Percentiles rank a stretch among this genome's conserved stretches.
These are phyloP conservation scores for Rhodotorula babjevae DNA, from an alignment of 768 basidiomycete genomes.

Conservation along the genomic window DNA sequence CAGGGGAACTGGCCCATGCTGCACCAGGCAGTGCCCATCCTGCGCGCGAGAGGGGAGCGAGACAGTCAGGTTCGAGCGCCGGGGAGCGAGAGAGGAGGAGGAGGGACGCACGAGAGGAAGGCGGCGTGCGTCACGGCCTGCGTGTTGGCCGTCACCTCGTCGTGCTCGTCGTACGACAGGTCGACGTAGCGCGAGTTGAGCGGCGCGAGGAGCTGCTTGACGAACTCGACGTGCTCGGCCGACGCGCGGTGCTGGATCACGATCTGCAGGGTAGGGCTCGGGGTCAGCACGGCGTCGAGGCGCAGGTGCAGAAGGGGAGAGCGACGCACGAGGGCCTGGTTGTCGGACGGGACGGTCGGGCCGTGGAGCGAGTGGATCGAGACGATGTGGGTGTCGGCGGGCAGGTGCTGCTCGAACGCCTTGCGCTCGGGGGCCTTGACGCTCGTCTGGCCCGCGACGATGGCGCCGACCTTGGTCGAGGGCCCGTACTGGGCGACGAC, in stretches of 20 bases:
- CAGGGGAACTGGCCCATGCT: constrained; percentile 75
- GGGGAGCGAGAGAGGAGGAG: not conserved
- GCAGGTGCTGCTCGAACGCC: constrained; percentile 85
- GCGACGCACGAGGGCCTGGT: constrained; percentile 72
- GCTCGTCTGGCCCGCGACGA: constrained; percentile 92
- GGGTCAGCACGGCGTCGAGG: not conserved
- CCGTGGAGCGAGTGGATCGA: constrained; percentile 94
- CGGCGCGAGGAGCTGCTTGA: constrained; percentile 74
- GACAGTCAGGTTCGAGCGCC: too few relatives aligned
- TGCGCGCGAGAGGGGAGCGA: constrained; percentile 44
- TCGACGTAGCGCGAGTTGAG: constrained; percentile 83
- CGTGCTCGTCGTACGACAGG: constrained; percentile 93
- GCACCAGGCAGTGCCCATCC: constrained; percentile 98
- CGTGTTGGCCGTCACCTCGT: constrained; percentile 92
- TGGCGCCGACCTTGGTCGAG: constrained; percentile 87
- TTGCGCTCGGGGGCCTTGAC: constrained; percentile 89
- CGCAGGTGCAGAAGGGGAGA: not conserved
- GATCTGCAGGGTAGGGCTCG: constrained; percentile 55
- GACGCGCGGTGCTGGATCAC: constrained; percentile 80
- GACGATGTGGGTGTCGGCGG: constrained; percentile 77
- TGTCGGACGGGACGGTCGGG: constrained; percentile 76
- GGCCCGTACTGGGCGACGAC: constrained; percentile 88
- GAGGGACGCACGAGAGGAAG: constrained; percentile 72
- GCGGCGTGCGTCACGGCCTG: constrained; percentile 98
- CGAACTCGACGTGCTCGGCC: constrained; percentile 64